Conservation (phyloP, 257 asterid genomes). For the Plantago ovata region DNA sequence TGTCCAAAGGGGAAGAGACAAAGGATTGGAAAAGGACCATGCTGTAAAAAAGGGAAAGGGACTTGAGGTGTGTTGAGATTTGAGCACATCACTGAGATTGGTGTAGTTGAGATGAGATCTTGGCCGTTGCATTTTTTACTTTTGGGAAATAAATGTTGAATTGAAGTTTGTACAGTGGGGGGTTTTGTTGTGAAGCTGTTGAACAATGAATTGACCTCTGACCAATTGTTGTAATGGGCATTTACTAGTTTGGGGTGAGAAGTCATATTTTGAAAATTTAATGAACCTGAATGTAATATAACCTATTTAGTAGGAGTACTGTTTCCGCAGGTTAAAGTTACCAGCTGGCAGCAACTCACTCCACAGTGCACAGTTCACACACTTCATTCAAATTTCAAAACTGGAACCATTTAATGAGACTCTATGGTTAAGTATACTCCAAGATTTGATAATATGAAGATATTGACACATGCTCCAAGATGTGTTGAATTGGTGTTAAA, state of each 20-base stretch:
- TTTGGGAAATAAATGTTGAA: neutral
- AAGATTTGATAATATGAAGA: no score
- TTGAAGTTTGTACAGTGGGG: neutral
- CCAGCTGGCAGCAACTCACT: no score
- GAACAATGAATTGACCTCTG: no score
- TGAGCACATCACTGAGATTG: conserved; percentile 10
- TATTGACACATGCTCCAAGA: no score
- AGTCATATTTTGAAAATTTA: neutral
- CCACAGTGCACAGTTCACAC: no score
- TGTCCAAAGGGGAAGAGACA: conserved; percentile 33
- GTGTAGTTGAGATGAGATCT: neutral
- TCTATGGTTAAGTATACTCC: no score
- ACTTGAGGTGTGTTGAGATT: conserved; percentile 11
- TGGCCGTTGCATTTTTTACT: conserved; percentile 22
- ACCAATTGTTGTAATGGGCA: conserved; percentile 10
- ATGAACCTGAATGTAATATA: neutral
- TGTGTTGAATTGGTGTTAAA: no score
- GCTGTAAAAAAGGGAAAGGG: conserved; percentile 13
- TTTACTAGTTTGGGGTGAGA: neutral
- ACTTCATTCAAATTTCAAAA: no score
- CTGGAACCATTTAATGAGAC: no score
- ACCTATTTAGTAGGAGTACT: no score
- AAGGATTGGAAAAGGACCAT: conserved; percentile 23
- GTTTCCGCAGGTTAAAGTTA: neutral
- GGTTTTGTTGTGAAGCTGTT: conserved; percentile 6